A percentile compares a stretch with the other conserved stretches of the same genome.
These are phyloP conservation scores for Zymoseptoria crescenta DNA, from an alignment of 2,329 filamentous ascomycete species.

Conservation along the genomic window DNA sequence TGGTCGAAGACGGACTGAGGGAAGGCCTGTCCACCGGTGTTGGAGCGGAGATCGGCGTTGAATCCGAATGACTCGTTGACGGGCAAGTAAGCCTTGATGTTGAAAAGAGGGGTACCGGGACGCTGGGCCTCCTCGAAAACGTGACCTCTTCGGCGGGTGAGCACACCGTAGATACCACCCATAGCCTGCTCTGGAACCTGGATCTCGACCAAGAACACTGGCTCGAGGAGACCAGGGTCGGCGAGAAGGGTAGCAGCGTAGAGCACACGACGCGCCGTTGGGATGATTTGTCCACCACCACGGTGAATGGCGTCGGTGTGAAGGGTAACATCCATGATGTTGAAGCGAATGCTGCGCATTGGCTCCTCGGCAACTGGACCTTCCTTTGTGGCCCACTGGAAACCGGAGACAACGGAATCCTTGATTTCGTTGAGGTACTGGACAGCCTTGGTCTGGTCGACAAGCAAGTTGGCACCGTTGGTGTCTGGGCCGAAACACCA, in stretches of 20 bases:
- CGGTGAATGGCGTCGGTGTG: conserved; percentile 99
- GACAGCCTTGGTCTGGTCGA: conserved; percentile 99
- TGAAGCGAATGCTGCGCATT: conserved; percentile 94
- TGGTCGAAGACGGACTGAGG: conserved; percentile 98
- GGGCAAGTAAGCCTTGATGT: conserved; percentile 94
- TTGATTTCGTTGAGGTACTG: conserved; percentile 99
- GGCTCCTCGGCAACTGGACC: conserved; percentile 97
- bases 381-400: conserved; percentile 99
- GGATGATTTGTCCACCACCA: conserved; percentile 98
- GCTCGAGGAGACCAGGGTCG: conserved; percentile 85
- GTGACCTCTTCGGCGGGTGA: conserved; percentile 96
- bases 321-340: conserved; percentile 98
- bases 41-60: conserved; percentile 90
- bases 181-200: conserved; percentile 97
- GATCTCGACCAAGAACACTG: conserved; percentile 98
- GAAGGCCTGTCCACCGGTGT: conserved; percentile 96
- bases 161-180: conserved; percentile 99
- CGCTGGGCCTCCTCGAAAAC: conserved; percentile 98
- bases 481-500: conserved; percentile 99
- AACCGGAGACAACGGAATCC: conserved; percentile 98
- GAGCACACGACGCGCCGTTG: conserved; percentile 92
- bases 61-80: conserved; percentile 99
- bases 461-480: conserved; percentile 92
- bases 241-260: conserved; percentile 89
- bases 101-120: conserved; percentile 97